A percentile compares a stretch with the other conserved stretches of the same genome.
phyloP scores from a whole-genome alignment of 768 basidiomycete genomes.

The Xerocomellus intermedius region DNA sequence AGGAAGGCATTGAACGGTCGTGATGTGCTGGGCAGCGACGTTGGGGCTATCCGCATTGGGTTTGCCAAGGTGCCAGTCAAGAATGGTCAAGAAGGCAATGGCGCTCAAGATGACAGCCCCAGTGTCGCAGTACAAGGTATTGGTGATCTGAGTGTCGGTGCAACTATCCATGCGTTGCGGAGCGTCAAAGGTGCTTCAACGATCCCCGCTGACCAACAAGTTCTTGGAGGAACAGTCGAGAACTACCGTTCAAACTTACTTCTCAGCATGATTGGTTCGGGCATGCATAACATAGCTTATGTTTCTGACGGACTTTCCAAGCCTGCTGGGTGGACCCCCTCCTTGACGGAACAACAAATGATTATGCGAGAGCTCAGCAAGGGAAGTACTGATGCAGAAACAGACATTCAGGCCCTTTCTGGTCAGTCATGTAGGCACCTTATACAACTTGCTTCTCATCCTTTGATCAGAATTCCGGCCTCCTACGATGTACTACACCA shows the following conservation, averaged over 20 bases:
- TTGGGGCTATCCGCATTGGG: conserved; percentile 95
- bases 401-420: conserved; percentile 80
- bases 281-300: conserved; percentile 58
- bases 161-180: conserved; percentile 83
- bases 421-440: conserved; percentile 49
- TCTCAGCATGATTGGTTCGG: conserved; percentile 82
- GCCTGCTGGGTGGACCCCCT: conserved; percentile 64
- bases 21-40: conserved; percentile 93
- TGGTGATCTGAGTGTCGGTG: conserved; percentile 82
- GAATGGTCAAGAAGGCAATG: conserved; percentile 65
- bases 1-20: conserved; percentile 94
- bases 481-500: conserved; percentile 94
- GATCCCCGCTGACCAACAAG: conserved; percentile 90
- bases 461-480: conserved; percentile 73
- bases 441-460: conserved; percentile 10
- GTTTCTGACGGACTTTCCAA: conserved; percentile 57
- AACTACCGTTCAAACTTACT: conserved; percentile 93
- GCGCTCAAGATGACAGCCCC: conserved; percentile 59
- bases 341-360: conserved; percentile 94
- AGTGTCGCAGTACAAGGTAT: conserved; percentile 75
- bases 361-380: conserved; percentile 90
- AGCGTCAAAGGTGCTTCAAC: conserved; percentile 90
- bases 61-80: conserved; percentile 97
- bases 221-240: conserved; percentile 87
- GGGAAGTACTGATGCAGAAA: conserved; percentile 74